phyloP scores from a whole-genome alignment of 2,329 filamentous ascomycete species.

The Passalora sequoiae region DNA sequence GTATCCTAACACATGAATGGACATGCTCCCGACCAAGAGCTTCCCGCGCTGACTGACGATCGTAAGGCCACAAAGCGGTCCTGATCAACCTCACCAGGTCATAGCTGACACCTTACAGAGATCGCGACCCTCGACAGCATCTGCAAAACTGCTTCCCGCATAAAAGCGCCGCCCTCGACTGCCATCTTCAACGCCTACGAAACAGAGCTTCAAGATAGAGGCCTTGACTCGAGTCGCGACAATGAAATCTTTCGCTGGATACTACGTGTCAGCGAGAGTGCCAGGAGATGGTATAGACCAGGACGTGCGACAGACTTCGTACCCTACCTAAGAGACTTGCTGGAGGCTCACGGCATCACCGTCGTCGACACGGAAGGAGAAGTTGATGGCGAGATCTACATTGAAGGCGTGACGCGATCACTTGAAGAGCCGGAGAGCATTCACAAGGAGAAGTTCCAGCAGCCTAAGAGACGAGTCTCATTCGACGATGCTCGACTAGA shows the following conservation, averaged over 20 bases:
- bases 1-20: conserved; percentile 32
- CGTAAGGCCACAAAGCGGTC: conserved; percentile 34
- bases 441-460: conserved; percentile 13
- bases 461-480: conserved; percentile 47
- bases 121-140: conserved; percentile 74
- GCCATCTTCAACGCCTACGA: conserved; percentile 81
- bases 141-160: conserved; percentile 63
- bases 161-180: conserved; percentile 63
- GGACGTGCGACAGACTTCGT: conserved; percentile 23
- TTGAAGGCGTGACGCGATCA: conserved; percentile 32
- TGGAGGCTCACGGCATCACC: conserved; percentile 25
- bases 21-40: conserved; percentile 31
- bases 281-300: conserved; percentile 21
- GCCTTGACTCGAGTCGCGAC: conserved; percentile 66
- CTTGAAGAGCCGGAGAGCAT: conserved; percentile 9
- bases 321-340: conserved; percentile 25
- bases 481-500: conserved; percentile 54
- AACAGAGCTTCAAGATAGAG: conserved; percentile 64
- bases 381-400: conserved; percentile 22
- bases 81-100: background rate
- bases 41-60: conserved; percentile 39
- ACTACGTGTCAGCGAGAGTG: conserved; percentile 64
- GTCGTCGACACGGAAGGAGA: conserved; percentile 20
- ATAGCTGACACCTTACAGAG: conserved; percentile 42
- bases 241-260: conserved; percentile 71